Percentiles rank a stretch among this genome's conserved stretches.
Evolutionary conservation across 352 stramenopile genomes (phyloP).

Genomic region (Pythium oligandrum): DNA sequence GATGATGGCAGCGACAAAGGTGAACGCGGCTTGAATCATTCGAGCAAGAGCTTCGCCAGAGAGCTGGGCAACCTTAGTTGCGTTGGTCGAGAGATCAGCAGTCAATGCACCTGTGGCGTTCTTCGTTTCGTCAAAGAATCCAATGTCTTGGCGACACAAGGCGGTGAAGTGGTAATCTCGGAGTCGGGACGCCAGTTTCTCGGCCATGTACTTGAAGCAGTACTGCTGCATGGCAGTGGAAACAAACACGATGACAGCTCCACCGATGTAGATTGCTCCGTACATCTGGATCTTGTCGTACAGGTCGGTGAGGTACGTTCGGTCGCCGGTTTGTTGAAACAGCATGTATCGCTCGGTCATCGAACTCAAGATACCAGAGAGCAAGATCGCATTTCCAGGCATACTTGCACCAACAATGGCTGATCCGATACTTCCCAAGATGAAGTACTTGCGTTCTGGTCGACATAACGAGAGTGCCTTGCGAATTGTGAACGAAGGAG

Average conservation of each 20-base stretch:
- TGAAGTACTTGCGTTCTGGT: slow-evolving; percentile 2
- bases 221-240: slow-evolving; percentile 12
- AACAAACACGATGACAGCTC: slow-evolving; percentile 11
- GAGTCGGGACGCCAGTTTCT: slow-evolving; percentile 17
- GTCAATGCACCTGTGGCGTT: slow-evolving; percentile 31
- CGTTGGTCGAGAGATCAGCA: slow-evolving; percentile 23
- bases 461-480: slow-evolving; percentile 12
- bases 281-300: no score
- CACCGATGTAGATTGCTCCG: neutral
- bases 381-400: no score
- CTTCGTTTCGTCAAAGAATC: slow-evolving; percentile 43
- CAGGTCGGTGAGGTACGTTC: no score
- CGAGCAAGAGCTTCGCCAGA: slow-evolving; percentile 17
- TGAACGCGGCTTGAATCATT: slow-evolving; percentile 22
- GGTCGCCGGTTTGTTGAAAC: no score
- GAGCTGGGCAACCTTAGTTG: slow-evolving; percentile 18
- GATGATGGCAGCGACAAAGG: slow-evolving; percentile 19
- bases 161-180: slow-evolving; percentile 18
- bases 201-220: slow-evolving; percentile 17
- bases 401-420: slow-evolving; percentile 14
- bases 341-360: no score
- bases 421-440: neutral
- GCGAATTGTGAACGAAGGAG: slow-evolving; percentile 7
- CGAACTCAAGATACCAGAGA: no score
- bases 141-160: slow-evolving; percentile 22